Base-by-base conservation (phyloP, 2,329 filamentous ascomycete genomes). In the Sporothrix globosa region DNA sequence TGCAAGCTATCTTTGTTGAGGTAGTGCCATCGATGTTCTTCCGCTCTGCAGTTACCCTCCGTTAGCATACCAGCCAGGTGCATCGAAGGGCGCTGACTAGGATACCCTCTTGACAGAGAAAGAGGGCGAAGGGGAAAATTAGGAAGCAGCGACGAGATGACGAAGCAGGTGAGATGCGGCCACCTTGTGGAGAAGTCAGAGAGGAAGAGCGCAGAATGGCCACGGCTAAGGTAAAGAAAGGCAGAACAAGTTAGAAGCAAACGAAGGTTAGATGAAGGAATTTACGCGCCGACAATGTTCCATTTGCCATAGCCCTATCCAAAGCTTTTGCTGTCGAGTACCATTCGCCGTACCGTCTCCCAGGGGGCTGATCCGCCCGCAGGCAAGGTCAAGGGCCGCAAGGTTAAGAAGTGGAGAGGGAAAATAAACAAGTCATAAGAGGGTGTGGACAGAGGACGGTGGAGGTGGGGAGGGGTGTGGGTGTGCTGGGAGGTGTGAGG, bases 391-490 rank as follows among this genome's bases (percentile, higher is more conserved):
- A 50, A 68, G 52, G 65, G 21, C 2, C 58, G 24, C 70, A 69
- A 70, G 72, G 67, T 70, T 71, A 70, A 69, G 46, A 70, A 68
- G 71, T 69, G 69, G 71, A 68, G 72, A 66, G 67, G 65, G 67
- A n/a, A 44, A 48, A 52, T 44, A 60, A 70, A 66, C 27, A 68
- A 48, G 56, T 53, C 14, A 44, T 19, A 71, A 69, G 61, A 65
- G 27, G 63, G 63, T 52, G 63, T 58, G 53, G 53, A 48, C n/a
- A 67, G 54, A 48, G 30, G 30, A 52, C 21, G 60, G 56, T 46
- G 67, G 24, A 54, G 46, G 27, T 19, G 34, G 60, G 27, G 30
- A 63, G 52, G 58, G 67, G 58, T 3, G 56, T 71, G 39, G 48
- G 56, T 53, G 60, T 34, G 58, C 13, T 30, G 44, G 39, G 67